phyloP scores from a whole-genome alignment of 1,284 basidiomycete genomes.

The Ustilago loliicola region DNA sequence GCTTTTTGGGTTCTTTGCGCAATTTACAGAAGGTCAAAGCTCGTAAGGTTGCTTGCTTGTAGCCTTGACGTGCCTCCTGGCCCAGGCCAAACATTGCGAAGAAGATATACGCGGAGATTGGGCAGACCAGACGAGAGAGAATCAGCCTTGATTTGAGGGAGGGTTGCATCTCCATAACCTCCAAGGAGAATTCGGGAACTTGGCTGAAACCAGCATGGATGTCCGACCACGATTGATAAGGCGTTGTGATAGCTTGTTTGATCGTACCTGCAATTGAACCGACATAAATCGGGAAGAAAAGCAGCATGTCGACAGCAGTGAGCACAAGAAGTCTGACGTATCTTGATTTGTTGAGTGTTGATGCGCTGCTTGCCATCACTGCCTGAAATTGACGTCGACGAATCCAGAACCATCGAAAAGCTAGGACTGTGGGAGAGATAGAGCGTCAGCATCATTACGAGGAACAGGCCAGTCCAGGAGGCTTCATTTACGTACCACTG shows the following conservation, averaged over 20 bases:
- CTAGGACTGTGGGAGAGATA: conserved; percentile 6
- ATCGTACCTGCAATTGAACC: conserved; percentile 2
- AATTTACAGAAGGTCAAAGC: conserved; percentile 8
- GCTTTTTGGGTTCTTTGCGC: conserved; percentile 3
- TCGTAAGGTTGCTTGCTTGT: conserved; percentile 9
- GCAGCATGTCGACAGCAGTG: conserved; percentile 17
- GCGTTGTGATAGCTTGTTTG: neutral
- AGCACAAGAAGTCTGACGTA: conserved; percentile 21
- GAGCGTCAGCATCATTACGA: neutral
- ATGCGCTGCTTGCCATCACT: conserved; percentile 21
- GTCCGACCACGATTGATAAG: conserved; percentile 21
- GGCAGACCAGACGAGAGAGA: conserved; percentile 19
- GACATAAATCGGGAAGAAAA: conserved; percentile 24
- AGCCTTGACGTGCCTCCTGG: conserved; percentile 24
- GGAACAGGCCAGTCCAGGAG: neutral
- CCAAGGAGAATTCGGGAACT: neutral
- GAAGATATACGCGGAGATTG: conserved; percentile 20
- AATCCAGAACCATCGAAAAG: conserved; percentile 36
- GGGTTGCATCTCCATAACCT: neutral
- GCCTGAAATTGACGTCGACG: conserved; percentile 32
- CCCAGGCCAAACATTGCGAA: conserved; percentile 36
- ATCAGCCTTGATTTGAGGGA: neutral
- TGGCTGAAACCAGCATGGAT: conserved; percentile 19
- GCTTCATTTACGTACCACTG: conserved; percentile 19
- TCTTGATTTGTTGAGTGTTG: conserved; percentile 17